Evolutionary conservation across 306 rosid species (phyloP).

Genomic region (Casuarina glauca): DNA sequence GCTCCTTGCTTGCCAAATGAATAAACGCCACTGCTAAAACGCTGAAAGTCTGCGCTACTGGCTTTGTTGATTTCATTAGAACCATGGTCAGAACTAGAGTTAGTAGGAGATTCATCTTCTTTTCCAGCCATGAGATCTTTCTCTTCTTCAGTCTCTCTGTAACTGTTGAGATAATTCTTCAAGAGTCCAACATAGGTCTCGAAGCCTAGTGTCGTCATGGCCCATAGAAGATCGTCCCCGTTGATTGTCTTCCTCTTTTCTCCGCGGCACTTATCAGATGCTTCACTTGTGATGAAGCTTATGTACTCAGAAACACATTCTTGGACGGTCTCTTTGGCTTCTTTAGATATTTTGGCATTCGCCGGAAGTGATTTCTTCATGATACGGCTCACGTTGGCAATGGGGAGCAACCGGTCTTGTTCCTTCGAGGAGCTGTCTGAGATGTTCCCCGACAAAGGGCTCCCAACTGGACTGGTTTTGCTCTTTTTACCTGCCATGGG

Average conservation of each 20-base stretch:
- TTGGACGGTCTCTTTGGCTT: constrained; percentile 82
- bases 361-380: constrained; percentile 84
- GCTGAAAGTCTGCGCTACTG: constrained; percentile 12
- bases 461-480: constrained; percentile 62
- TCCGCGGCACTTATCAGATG: constrained; percentile 82
- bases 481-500: constrained; percentile 61
- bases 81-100: constrained; percentile 18
- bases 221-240: constrained; percentile 91
- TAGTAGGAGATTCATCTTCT: constrained; percentile 39
- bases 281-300: constrained; percentile 89
- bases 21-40: constrained; percentile 48
- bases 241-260: constrained; percentile 88
- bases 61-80: no score
- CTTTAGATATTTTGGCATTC: constrained; percentile 82
- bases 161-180: constrained; percentile 66
- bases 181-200: constrained; percentile 74
- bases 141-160: constrained; percentile 76
- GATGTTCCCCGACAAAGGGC: constrained; percentile 68
- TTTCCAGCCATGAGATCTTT: constrained; percentile 43
- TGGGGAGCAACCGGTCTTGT: constrained; percentile 82
- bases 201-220: constrained; percentile 83
- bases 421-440: constrained; percentile 60
- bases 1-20: constrained; percentile 40
- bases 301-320: constrained; percentile 93
- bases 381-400: constrained; percentile 83